Evolutionary conservation across 164 flowering plant genomes (phyloP), one percentile per base, ranked within the genome.

Genomic region (Stephania cephalantha): DNA sequence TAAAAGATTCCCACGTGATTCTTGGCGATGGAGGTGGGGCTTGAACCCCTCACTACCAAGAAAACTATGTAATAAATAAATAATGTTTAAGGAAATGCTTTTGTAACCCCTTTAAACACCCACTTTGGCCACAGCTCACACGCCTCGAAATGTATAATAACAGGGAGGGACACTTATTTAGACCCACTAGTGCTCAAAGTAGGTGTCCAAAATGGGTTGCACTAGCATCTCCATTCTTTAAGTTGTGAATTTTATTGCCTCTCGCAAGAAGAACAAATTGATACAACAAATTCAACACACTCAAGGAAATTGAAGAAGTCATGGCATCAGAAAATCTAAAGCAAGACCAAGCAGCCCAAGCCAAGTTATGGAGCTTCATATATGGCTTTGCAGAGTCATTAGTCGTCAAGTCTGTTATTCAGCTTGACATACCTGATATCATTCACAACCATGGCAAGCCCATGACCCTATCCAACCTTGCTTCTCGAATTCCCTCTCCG

Each of bases 381-480:
- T 76, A 76, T 35, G 79, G 76, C 53, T 81, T 81, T 44, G 70
- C 78, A 52, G 80, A 78, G n/a, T 76, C 84, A 45, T 67, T 84
- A 55, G 77, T 80, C 22, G 77, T 85, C 11, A 79, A 78, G 67
- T 82, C 81, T 46, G 85, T 84, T 7, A 68, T 85, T 15, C 73
- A 85, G n/a, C 77, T 83, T 9, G 84, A 83, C 42, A 82, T 85
- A 1, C 85, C 88, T 7, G 87, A 88, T 61, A 79, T 81, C 67
- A 83, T 88, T 72, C 85, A 83, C 70, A 73, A 71, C 45, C 84
- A 82, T 71, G 88, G 84, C 46, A 45, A 69, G 20, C 84, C 86
- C 66, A 84, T 84, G 61, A 72, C 81, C 2, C 81, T 84, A 11
- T 44, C 82, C 12, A 78, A 83, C 22, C 55, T 88, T 4, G 76